Percentiles rank a stretch among this genome's conserved stretches.
These are phyloP conservation scores for Asterionellopsis glacialis DNA, from an alignment of 108 stramenopile genomes.

Conservation along the genomic window DNA sequence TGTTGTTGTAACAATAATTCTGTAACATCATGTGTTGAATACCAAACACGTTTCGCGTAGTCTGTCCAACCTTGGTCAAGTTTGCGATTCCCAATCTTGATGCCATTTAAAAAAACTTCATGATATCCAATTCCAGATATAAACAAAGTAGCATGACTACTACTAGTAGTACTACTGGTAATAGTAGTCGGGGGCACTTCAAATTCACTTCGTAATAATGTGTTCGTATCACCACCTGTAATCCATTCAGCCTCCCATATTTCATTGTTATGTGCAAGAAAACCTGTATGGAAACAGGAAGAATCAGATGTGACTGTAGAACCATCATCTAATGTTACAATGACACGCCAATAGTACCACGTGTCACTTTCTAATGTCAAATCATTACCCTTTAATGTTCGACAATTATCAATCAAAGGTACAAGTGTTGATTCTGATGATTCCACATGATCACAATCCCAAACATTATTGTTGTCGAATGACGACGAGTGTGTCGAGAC, in stretches of 20 bases:
- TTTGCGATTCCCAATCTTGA: constrained; percentile 10
- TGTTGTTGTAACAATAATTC: background rate
- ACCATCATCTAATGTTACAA: constrained; percentile 6
- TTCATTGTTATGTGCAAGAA: background rate
- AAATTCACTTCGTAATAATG: constrained; percentile 19
- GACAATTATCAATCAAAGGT: background rate
- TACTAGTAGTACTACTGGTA: background rate
- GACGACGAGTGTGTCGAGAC: too few species aligned
- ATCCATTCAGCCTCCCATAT: constrained; percentile 19
- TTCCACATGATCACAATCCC: background rate
- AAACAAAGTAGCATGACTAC: constrained; percentile 15
- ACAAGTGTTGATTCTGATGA: background rate
- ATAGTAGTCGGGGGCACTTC: background rate
- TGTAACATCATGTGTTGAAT: constrained; percentile 17
- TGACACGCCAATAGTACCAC: constrained; percentile 13
- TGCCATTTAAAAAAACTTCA: constrained; percentile 16
- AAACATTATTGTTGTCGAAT: too few species aligned
- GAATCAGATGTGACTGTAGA: constrained; percentile 1
- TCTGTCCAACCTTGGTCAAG: constrained; percentile 26
- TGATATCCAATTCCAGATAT: constrained; percentile 20
- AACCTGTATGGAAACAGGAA: constrained; percentile 11
- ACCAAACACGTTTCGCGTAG: constrained; percentile 20
- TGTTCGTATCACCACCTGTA: constrained; percentile 10
- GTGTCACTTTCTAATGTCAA: constrained; percentile 7
- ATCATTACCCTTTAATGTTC: background rate